Base-by-base conservation (phyloP, 371 early-diverging fungal species). In the Mucor piriformis region DNA sequence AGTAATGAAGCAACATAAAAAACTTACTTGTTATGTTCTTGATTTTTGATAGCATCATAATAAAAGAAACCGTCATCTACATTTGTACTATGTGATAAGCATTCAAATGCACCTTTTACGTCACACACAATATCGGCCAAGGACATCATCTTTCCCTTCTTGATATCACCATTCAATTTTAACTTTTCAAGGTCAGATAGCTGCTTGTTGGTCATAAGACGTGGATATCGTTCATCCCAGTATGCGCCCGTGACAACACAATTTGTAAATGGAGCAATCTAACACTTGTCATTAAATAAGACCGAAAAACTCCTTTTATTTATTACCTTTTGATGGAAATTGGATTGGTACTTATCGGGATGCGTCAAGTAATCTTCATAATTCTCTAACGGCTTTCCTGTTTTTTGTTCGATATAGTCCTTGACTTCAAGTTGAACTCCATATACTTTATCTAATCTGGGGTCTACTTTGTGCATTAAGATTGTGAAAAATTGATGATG, bases 71-170 rank as follows among this genome's bases (percentile, higher is more conserved):
- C 96, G 50, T 87, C 76, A 64, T 96, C 97, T 21, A 97, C 95
- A 20, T 89, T 85, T 4, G 95, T 91, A 5, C 92, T 83, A 37
- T 90, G 90, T 40, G 87, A 87, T 82, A 95, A 88, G 73, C 96
- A 95, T 69, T 98, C 98, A 44, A 98, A 84, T 16, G 95, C 89
- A 1, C 96, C 96, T 85, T 85, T 83, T 43, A 97, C 89, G 61
- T 98, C 98, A 65, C 97, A 97, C 33, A 94, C 92, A 35, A 98
- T 92, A 67, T 98, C 98, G 8, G 94, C 92, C 43, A 98, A 70
- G 25, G 88, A 81, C 63, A 96, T 82, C 87, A 97, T 82, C 49
- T 91, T 77, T 40, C 88, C 80, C 42, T 81, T 81, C 25, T 83
- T 72, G 33, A 81, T 66, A n/a, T 43, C 16, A 1, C 77, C 77